Evolutionary conservation across 140 eudicot genomes (phyloP), one percentile per base, ranked within the genome.

Genomic region (Ambrosia hybrid): DNA sequence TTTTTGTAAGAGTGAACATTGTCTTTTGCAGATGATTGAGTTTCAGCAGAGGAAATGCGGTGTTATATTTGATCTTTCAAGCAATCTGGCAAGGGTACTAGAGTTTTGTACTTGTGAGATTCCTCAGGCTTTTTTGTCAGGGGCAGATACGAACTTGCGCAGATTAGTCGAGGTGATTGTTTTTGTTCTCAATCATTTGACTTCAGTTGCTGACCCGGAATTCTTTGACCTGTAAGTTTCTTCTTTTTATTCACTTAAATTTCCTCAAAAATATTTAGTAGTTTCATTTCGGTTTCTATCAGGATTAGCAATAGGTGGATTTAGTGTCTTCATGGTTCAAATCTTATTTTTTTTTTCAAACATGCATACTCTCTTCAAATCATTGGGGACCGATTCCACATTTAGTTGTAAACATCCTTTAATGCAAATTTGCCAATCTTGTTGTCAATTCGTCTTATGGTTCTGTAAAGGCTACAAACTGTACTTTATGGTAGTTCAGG

Each of bases 31-130:
- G 99, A 77, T 84, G 76, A 73, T 88, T 73, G 97, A 90, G 71
- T 86, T 88, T 75, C 97, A 90, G 73, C 97, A 82, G 62, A 86
- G 91, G 72, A 94, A 94, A 80, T 90, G 96, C 80, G 78, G 95
- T 68, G 94, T 88, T 37, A 89, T 90, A 78, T 94, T 90, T 78
- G 99, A 94, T 80, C 91, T 90, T 51, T 90, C 96, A 37, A 86
- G 97, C 91, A 94, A 94, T 83, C 95, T 94, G 49, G 97, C 97
- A 14, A 87, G 99, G 79, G 89, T 94, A 58, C 82, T 94, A 7
- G 99, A 94, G 75, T 94, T 94, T 76, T 88, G 91, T 73, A 90
- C 99, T 2, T 81, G 78, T 41, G 96, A 94, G 77, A 83, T 94
- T 51, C 97, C 99, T 58, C 90, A 85, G 77, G 97, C 97, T 69